Base-by-base conservation (phyloP, 352 stramenopile genomes). In the Phytophthora tentaculata region DNA sequence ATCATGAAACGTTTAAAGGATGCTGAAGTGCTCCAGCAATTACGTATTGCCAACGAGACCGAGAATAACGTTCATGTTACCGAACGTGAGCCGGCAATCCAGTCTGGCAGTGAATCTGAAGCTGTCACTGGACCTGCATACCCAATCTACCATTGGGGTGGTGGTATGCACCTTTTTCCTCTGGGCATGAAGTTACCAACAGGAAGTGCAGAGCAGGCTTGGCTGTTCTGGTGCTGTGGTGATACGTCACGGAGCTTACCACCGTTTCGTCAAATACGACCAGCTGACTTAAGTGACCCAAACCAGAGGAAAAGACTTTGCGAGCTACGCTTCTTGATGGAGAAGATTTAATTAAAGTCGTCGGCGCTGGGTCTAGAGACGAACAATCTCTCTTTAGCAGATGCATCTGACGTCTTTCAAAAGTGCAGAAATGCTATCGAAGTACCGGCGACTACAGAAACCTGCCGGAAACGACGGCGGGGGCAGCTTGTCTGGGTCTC, bases 291-390 rank as follows among this genome's bases (percentile, higher is more conserved):
- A 23, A 60, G 32, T 22, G 32, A 48, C 54, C 19, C 8, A 16
- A 72, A 63, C 10, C 57, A 68, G 23, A 39, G 57, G 5, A 71
- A 71, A 12, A 13, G 49, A 20, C 23, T 71, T 7, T 55, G 64
- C 28, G 57, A 63, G 22, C n/a, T 68, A 1, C 45, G 44, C 17
- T 72, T 61, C 13, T 6, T 67, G 16, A 60, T 72, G 52, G 39
- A 51, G 10, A 68, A 63, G 41, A 61, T 61, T 9, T 35, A 68
- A 26, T 19, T 16, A n/a, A 2, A n/a, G 54, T 44, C 56, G 3
- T 5, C 10, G 19, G 8, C 1, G 4, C 41, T 68, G 16, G 23
- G 52, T 0, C 7, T 70, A 5, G 4, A 57, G n/a, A 64, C 19
- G n/a, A 4, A 37, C 37, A 37, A 8, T 43, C 3, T 45, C 6